Evolutionary conservation across 306 rosid genomes (phyloP).

Genomic region (Lathyrus tuberosus): DNA sequence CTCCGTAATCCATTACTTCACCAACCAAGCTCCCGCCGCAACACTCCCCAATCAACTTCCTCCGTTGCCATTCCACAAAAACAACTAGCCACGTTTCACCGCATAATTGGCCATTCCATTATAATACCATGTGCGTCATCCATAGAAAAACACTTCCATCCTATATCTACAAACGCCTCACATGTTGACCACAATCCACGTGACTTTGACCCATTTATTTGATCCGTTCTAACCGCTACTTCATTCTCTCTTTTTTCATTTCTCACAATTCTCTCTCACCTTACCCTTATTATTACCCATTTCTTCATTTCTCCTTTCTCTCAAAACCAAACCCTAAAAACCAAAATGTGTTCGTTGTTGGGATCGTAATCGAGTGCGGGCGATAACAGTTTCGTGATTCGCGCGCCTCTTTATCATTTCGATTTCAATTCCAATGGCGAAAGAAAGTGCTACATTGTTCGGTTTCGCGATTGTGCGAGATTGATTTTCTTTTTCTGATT

Average conservation of each 20-base stretch:
- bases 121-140: rapidly evolving
- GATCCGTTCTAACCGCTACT: conserved; percentile 64
- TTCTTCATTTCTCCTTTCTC: conserved; percentile 5
- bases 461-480: conserved; percentile 16
- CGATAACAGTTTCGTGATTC: conserved; percentile 34
- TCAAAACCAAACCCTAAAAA: conserved; percentile 38
- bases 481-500: background rate
- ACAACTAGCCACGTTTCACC: background rate
- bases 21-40: background rate
- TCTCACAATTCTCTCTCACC: conserved; percentile 29
- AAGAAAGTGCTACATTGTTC: background rate
- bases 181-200: conserved; percentile 47
- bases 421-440: conserved; percentile 30
- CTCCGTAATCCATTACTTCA: background rate
- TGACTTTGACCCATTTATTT: conserved; percentile 46
- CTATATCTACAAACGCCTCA: conserved; percentile 27
- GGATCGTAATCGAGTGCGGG: conserved; percentile 38
- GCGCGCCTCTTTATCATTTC: conserved; percentile 3
- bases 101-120: rapidly evolving
- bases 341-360: conserved; percentile 20
- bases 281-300: too few species aligned
- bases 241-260: conserved; percentile 16
- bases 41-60: background rate
- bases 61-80: background rate
- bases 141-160: background rate